Conservation (phyloP, 2,329 filamentous ascomycete genomes). For the Penicillium occitanis region DNA sequence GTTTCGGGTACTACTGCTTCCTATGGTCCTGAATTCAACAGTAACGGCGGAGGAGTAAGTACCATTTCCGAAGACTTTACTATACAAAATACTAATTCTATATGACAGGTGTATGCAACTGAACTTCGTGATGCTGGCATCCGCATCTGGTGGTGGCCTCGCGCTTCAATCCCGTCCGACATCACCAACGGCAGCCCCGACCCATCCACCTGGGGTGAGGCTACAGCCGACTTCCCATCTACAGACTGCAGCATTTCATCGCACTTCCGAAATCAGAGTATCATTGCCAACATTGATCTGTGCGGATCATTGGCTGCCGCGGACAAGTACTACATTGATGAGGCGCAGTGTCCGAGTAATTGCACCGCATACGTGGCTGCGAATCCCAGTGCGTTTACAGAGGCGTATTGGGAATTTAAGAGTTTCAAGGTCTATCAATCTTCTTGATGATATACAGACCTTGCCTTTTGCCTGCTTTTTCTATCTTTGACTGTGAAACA, state of each 20-base stretch:
- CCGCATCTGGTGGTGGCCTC: slow-evolving; percentile 61
- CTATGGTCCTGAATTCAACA: slow-evolving; percentile 57
- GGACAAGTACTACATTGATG: slow-evolving; percentile 33
- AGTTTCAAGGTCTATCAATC: slow-evolving; percentile 59
- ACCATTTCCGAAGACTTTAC: background rate
- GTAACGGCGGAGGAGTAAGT: slow-evolving; percentile 53
- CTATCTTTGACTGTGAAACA: background rate
- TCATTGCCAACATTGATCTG: slow-evolving; percentile 65
- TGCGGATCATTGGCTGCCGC: slow-evolving; percentile 57
- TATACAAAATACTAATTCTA: background rate
- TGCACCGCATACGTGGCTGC: slow-evolving; percentile 60
- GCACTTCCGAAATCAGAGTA: slow-evolving; percentile 65
- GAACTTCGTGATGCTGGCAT: slow-evolving; percentile 63
- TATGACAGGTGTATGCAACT: slow-evolving; percentile 54
- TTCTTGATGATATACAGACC: slow-evolving; percentile 1
- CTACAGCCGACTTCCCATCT: slow-evolving; percentile 64
- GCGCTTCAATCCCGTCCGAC: slow-evolving; percentile 52
- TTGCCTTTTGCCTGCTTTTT: background rate
- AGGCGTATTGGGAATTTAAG: slow-evolving; percentile 67
- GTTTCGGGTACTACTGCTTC: slow-evolving; percentile 48
- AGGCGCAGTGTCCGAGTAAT: slow-evolving; percentile 50
- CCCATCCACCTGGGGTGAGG: slow-evolving; percentile 61
- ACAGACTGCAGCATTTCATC: slow-evolving; percentile 60
- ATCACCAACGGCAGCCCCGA: slow-evolving; percentile 55
- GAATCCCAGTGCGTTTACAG: slow-evolving; percentile 55